Percentiles rank a stretch among this genome's conserved stretches.
Conservation (phyloP, 1,284 basidiomycete species). For the Cryptococcus sp. region DNA sequence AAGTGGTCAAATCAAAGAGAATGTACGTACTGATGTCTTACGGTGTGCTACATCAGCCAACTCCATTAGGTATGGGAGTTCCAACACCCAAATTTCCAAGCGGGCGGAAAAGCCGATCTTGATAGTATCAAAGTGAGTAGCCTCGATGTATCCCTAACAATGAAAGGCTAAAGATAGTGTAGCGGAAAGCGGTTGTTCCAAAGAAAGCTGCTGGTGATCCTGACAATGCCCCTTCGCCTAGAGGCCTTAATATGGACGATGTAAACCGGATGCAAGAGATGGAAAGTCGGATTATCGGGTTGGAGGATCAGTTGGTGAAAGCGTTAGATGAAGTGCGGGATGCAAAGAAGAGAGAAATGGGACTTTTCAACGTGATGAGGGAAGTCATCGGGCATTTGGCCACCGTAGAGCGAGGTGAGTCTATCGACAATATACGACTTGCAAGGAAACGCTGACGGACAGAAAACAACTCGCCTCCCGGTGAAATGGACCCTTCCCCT, state of each 20-base stretch:
- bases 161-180: not conserved
- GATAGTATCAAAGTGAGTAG: slow-evolving; percentile 73
- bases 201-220: slow-evolving; percentile 46
- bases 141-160: not conserved
- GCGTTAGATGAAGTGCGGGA: slow-evolving; percentile 29
- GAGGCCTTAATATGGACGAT: slow-evolving; percentile 27
- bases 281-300: slow-evolving; percentile 29
- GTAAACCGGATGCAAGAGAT: slow-evolving; percentile 27
- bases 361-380: slow-evolving; percentile 25
- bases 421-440: not conserved
- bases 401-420: slow-evolving; percentile 31
- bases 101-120: slow-evolving; percentile 74
- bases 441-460: not conserved
- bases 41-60: not conserved
- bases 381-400: slow-evolving; percentile 35
- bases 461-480: slow-evolving; percentile 4
- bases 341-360: slow-evolving; percentile 25
- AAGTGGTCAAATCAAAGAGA: slow-evolving; percentile 38
- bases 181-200: slow-evolving; percentile 68
- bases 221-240: slow-evolving; percentile 30
- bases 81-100: slow-evolving; percentile 87
- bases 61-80: slow-evolving; percentile 81
- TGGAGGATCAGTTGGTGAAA: slow-evolving; percentile 32
- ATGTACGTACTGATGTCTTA: slow-evolving; percentile 12
- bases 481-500: slow-evolving; percentile 16